These are phyloP conservation scores for Leishmania arabica DNA, from an alignment of 208 protist genomes.

Conservation along the genomic window DNA sequence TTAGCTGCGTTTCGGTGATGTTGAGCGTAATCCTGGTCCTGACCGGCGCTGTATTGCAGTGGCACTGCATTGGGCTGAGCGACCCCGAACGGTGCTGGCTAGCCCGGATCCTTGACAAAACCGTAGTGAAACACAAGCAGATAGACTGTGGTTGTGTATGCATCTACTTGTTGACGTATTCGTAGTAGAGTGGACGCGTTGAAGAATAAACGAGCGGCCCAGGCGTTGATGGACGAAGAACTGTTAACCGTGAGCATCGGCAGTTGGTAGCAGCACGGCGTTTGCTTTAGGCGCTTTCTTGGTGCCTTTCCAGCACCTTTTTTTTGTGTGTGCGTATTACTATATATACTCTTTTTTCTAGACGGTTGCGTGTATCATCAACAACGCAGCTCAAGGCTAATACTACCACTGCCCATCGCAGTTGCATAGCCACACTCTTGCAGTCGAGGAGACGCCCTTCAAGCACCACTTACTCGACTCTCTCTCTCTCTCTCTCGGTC, in stretches of 20 bases:
- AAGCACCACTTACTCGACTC: background rate
- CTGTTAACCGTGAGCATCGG: background rate
- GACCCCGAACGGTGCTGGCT: background rate
- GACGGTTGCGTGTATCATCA: background rate
- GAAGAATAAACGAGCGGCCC: background rate
- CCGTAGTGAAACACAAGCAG: background rate
- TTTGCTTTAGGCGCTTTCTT: background rate
- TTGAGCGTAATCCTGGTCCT: background rate
- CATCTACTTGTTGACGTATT: background rate
- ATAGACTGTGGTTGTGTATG: background rate
- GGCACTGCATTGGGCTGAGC: background rate
- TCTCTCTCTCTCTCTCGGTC: background rate
- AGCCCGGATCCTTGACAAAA: background rate
- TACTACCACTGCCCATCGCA: background rate
- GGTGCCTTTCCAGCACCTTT: background rate
- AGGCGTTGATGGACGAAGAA: background rate
- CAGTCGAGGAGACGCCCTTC: background rate
- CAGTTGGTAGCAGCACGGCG: background rate
- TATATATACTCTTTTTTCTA: background rate
- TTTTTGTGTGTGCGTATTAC: background rate
- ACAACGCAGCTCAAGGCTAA: background rate
- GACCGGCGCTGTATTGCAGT: background rate
- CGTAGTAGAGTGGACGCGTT: background rate
- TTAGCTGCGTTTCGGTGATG: background rate
- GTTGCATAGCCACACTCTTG: background rate